Base-by-base conservation (phyloP, 371 early-diverging fungal species). In the Polyrhizophydium stewartii region DNA sequence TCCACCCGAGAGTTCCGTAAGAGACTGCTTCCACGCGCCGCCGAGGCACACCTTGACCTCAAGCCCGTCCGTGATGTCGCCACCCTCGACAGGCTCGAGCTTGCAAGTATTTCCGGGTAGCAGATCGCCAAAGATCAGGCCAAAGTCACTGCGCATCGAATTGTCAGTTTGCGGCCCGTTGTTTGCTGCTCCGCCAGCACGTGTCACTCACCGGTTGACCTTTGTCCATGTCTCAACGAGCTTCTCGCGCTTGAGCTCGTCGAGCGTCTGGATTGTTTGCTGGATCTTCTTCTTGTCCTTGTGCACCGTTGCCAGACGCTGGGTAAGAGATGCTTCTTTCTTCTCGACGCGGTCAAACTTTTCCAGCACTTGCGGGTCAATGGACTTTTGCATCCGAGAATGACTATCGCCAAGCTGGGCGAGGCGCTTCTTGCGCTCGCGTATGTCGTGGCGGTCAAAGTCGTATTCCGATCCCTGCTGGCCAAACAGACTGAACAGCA, bases 1-100 rank as follows among this genome's bases (percentile, higher is more conserved):
- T 0, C 99, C 99, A 71, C 99, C 99, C 71, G 95, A 94, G 17
- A 99, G 77, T 76, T 99, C 99, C 1, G 91, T 89, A 58, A 99
- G 75, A 60, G 93, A 93, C 25, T 96, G 87, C 69, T 99, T 99
- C 99, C 99, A 99, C 6, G 95, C 92, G 28, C 92, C 93, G 31
- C 99, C 99, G 33, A 99, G 83, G 63, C 89, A 91, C 13, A 99
- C 99, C 63, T 91, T 91, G 59, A 99, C 87, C 61, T 96, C 96
- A 62, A 96, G 77, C 0, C 98, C 98, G 0, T 91, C 86, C 0
- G 87, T 84, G n/a, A 98, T 83, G 2, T 80, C 79, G 64, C 85
- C 74, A 2, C 90, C 92, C 59, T 93, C 93, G 6, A 88, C 86
- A 41, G 90, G 90, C 61, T 88, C 88, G 30, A 98, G 80, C 62